Conservation (phyloP, 2,329 filamentous ascomycete genomes). For the Aspergillus carbonarius region DNA sequence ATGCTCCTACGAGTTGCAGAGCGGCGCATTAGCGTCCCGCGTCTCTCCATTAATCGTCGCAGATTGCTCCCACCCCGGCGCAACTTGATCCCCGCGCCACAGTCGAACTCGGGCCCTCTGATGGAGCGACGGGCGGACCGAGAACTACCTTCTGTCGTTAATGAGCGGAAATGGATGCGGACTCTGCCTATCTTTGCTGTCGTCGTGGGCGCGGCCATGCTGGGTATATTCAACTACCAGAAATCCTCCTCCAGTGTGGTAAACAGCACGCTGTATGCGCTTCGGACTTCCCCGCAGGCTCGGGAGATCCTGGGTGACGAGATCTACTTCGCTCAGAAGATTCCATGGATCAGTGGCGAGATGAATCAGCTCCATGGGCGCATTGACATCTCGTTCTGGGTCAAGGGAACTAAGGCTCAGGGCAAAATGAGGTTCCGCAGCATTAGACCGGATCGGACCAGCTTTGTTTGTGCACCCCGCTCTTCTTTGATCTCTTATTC, state of each 20-base stretch:
- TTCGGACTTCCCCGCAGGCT: conserved; percentile 75
- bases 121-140: conserved; percentile 55
- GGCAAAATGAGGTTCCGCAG: conserved; percentile 81
- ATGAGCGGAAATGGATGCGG: conserved; percentile 62
- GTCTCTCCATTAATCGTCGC: conserved; percentile 12
- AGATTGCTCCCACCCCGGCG: conserved; percentile 32
- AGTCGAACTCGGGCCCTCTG: conserved; percentile 51
- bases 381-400: conserved; percentile 83
- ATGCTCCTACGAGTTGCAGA: conserved; percentile 20
- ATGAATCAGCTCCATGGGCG: conserved; percentile 91
- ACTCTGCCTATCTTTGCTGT: conserved; percentile 79
- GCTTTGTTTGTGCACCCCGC: conserved; percentile 49
- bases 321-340: conserved; percentile 74
- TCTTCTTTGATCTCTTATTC: neutral
- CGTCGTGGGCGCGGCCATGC: conserved; percentile 67
- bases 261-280: conserved; percentile 84
- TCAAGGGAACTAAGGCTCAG: conserved; percentile 71
- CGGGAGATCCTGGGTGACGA: conserved; percentile 80
- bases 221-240: conserved; percentile 99
- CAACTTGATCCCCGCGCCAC: conserved; percentile 52
- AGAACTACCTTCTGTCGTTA: conserved; percentile 48
- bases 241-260: conserved; percentile 85
- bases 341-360: conserved; percentile 80
- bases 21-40: conserved; percentile 20
- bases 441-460: conserved; percentile 64